Evolutionary conservation across 2,329 filamentous ascomycete genomes (phyloP).

Genomic region (Nothophoma quercina): DNA sequence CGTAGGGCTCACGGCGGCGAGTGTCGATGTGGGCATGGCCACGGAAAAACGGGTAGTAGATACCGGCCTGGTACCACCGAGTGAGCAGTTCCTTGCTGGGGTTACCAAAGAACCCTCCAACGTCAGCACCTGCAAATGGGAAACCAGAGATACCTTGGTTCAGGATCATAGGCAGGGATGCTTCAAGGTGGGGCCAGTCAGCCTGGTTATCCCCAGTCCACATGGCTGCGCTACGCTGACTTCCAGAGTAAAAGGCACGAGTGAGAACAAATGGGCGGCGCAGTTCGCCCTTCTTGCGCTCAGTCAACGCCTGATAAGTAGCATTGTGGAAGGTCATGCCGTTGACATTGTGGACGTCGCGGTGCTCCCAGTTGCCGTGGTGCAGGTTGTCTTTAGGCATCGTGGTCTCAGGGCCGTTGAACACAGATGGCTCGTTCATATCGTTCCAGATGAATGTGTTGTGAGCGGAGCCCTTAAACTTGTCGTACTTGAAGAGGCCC

Average conservation of each 20-base stretch:
- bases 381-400: constrained; percentile 99
- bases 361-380: constrained; percentile 90
- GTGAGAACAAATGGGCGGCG: constrained; percentile 92
- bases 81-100: constrained; percentile 89
- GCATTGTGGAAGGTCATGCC: constrained; percentile 96
- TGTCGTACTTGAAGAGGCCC: constrained; percentile 83
- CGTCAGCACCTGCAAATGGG: constrained; percentile 93
- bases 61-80: constrained; percentile 95
- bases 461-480: constrained; percentile 82
- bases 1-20: constrained; percentile 90
- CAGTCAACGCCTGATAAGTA: constrained; percentile 82
- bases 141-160: constrained; percentile 92
- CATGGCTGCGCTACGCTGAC: constrained; percentile 91
- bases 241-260: constrained; percentile 89
- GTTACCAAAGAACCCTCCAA: constrained; percentile 98
- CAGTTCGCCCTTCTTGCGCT: constrained; percentile 84
- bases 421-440: constrained; percentile 99
- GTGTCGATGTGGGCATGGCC: constrained; percentile 97
- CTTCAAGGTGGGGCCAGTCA: constrained; percentile 88
- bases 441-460: constrained; percentile 99
- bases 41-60: constrained; percentile 98
- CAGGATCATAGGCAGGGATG: constrained; percentile 89
- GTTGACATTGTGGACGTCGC: constrained; percentile 94
- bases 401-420: constrained; percentile 96
- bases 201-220: constrained; percentile 99